Conservation (phyloP, 805 yeast genomes). For the Ogataea nakhonphanomensis region DNA sequence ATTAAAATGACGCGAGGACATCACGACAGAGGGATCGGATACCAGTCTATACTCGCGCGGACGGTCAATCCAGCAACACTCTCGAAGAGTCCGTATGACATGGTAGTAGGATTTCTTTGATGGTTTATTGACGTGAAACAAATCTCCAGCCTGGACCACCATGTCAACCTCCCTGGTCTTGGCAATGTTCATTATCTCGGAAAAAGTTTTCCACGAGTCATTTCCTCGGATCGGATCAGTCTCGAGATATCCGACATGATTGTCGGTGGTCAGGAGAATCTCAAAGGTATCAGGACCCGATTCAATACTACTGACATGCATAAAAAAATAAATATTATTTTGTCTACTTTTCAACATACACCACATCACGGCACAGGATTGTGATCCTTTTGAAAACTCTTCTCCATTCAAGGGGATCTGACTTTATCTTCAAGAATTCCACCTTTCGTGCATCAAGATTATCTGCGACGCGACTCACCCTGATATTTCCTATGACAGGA, state of each 20-base stretch:
- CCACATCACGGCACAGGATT: constrained; percentile 54
- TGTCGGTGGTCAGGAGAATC: constrained; percentile 85
- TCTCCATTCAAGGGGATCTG: constrained; percentile 77
- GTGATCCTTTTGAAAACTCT: constrained; percentile 57
- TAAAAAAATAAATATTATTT: constrained; percentile 11
- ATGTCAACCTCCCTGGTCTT: constrained; percentile 72
- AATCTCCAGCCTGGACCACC: constrained; percentile 89
- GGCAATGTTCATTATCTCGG: constrained; percentile 77
- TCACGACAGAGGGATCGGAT: constrained; percentile 67
- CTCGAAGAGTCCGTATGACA: constrained; percentile 68
- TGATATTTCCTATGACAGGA: constrained; percentile 45
- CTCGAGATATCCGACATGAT: constrained; percentile 93
- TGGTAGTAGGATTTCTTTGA: constrained; percentile 81
- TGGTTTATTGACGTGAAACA: constrained; percentile 89
- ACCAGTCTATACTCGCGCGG: constrained; percentile 83
- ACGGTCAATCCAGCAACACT: constrained; percentile 75
- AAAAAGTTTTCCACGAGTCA: constrained; percentile 84
- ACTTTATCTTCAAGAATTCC: constrained; percentile 52
- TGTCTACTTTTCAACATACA: constrained; percentile 36
- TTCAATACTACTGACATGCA: constrained; percentile 41
- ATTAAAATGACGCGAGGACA: constrained; percentile 58
- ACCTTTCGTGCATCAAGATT: constrained; percentile 43
- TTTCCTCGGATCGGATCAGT: constrained; percentile 86
- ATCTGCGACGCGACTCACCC: constrained; percentile 38
- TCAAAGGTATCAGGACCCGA: constrained; percentile 66